Evolutionary conservation across 129 eudicot genomes (phyloP), one percentile per base, ranked within the genome.

Genomic region (Flaveria brownii): DNA sequence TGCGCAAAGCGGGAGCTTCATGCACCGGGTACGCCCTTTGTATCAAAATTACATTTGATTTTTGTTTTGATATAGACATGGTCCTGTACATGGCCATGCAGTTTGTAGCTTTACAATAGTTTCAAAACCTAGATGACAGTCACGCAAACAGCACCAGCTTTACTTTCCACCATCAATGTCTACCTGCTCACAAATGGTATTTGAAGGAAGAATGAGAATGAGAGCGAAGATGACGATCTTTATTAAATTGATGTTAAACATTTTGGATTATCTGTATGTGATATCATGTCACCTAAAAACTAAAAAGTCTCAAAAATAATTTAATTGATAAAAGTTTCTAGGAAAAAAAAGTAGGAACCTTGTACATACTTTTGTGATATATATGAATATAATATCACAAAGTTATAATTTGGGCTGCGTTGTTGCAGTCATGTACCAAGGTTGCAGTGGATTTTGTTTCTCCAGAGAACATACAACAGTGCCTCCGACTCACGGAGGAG

Each of bases 391-490:
- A 36, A 9, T 23, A 60, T 23, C 66, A 60, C 66, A 22, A 60
- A 23, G 42, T 2, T 25, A 10, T 20, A n/a, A 8, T 15, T 0
- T 16, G 7, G 36, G 70, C 12, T 52, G 51, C 41, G 46, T n/a
- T 52, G 39, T 13, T 63, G 45, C 5, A 63, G 69, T 63, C 69
- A 30, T 63, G 69, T 36, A 63, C 69, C 69, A 63, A 63, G 7
- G 69, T 63, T 28, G 69, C 69, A 0, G 46, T 63, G 69, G 69
- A 63, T 63, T 63, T 63, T 30, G 69, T 63, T 30, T 63, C 69
- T 13, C 69, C 69, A 30, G 69, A 63, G 18, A 63, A 63, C 20
- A 63, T 63, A 63, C 20, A 14, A 30, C 45, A 30, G 23, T 63
- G 69, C 69, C 15, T 63, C 23, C 69, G 69, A 2, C 45, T 63